phyloP scores from a whole-genome alignment of 495 filamentous ascomycete species.

The Symbiotaphrina buchneri region DNA sequence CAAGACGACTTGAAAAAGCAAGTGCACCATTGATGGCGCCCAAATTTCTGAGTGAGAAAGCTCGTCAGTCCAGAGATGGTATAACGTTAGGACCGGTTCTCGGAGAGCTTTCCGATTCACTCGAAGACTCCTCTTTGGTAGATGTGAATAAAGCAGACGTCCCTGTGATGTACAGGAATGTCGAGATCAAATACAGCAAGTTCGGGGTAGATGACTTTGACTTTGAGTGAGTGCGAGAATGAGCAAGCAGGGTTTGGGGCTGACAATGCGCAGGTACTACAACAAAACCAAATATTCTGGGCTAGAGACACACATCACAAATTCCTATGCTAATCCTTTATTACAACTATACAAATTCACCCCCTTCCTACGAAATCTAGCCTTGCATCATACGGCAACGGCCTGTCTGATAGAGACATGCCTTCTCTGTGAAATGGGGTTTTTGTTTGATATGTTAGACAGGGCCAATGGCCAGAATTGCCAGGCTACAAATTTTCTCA shows the following conservation, averaged over 20 bases:
- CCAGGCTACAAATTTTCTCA: conserved; percentile 91
- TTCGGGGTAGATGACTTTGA: conserved; percentile 97
- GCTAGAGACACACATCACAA: conserved; percentile 84
- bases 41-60: conserved; percentile 86
- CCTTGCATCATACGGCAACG: conserved; percentile 73
- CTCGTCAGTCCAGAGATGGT: conserved; percentile 35
- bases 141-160: conserved; percentile 40
- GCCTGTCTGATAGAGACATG: conserved; percentile 63
- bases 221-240: conserved; percentile 48
- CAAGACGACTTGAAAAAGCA: conserved; percentile 32
- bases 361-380: conserved; percentile 67
- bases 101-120: conserved; percentile 22
- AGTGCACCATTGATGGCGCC: conserved; percentile 37
- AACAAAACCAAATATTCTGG: conserved; percentile 83
- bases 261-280: conserved; percentile 38
- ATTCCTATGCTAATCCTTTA: conserved; percentile 87
- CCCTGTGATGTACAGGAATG: conserved; percentile 64
- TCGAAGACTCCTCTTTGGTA: conserved; percentile 15
- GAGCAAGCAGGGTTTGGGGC: too few species aligned
- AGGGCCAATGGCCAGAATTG: conserved; percentile 85
- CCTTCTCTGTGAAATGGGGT: conserved; percentile 84
- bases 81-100: too few species aligned
- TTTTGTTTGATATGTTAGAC: conserved; percentile 93
- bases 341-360: conserved; percentile 83
- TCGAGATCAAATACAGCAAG: conserved; percentile 92